These are phyloP conservation scores for Protomyces macrosporus DNA, from an alignment of 1,139 yeast species.

Conservation along the genomic window DNA sequence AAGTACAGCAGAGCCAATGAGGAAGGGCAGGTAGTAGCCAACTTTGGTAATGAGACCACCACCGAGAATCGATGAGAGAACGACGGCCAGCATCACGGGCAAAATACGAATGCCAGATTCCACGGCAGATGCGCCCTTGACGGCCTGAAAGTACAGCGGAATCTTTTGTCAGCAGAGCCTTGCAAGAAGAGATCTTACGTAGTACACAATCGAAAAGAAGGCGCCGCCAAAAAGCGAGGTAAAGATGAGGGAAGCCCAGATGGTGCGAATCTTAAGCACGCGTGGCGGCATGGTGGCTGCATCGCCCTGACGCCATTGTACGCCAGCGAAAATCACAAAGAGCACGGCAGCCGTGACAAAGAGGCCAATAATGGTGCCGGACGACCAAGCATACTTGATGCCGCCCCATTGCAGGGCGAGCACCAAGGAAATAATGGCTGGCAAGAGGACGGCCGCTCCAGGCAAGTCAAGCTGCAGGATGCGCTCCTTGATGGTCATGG, in stretches of 20 bases:
- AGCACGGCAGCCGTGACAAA: conserved; percentile 52
- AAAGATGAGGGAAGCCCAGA: conserved; percentile 43
- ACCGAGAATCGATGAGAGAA: conserved; percentile 46
- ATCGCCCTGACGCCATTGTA: conserved; percentile 47
- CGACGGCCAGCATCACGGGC: conserved; percentile 52
- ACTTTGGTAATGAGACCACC: conserved; percentile 49
- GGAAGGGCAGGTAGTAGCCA: conserved; percentile 49
- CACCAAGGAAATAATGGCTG: conserved; percentile 46
- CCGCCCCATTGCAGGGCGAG: conserved; percentile 55
- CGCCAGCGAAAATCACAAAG: conserved; percentile 43
- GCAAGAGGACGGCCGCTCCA: conserved; percentile 45
- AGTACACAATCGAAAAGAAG: conserved; percentile 47
- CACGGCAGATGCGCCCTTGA: conserved; percentile 47
- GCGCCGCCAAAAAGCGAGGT: conserved; percentile 45
- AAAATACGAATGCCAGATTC: conserved; percentile 55
- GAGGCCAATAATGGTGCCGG: conserved; percentile 53
- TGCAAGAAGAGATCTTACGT: conserved; percentile 28
- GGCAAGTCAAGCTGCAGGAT: conserved; percentile 46
- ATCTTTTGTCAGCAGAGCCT: conserved; percentile 32
- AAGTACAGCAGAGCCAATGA: conserved; percentile 44
- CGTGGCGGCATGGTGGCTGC: conserved; percentile 50
- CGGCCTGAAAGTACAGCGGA: conserved; percentile 56
- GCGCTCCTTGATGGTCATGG: conserved; percentile 39
- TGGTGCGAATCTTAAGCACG: conserved; percentile 41
- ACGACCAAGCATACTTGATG: conserved; percentile 46